Base-by-base conservation (phyloP, 306 rosid species). In the Neltuma alba region DNA sequence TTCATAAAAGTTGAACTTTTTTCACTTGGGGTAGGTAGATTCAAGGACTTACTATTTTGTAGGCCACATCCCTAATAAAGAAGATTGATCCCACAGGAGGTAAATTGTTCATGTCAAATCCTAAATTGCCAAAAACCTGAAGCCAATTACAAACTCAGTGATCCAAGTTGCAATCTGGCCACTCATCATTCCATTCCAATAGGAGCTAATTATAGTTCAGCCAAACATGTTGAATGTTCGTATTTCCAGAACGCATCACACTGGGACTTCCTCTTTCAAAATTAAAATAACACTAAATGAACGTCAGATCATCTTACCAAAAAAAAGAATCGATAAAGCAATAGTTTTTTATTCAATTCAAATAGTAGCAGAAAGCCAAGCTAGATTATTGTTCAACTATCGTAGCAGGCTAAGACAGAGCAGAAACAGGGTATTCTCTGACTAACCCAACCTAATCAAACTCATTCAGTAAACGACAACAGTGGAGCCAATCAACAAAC, bases 401-500 rank as follows among this genome's bases (percentile, higher is more conserved):
- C 18, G 14, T 33, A 9, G 45, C 10, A 41, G 45, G 15, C 7
- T 10, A 58, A 12, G 64, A 58, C 64, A 27, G 36, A 11, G 37
- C 7, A 60, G 37, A 33, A 21, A 72, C 33, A 44, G 2, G 23
- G 70, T 10, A 36, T 20, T 13, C 18, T 0, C 2, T 62, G 36
- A 33, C 33, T 2, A 6, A 18, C 36, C 16, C 37, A 63, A 63
- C 42, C n/a, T 8, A 18, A 34, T 62, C 40, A 31, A 15, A 30
- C 41, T 31, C 11, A 75, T 76, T 47, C 11, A 6, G 47, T 2
- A 21, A 45, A 77, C 0, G 38, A 70, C 40, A 31, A 42, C 4
- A 38, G 45, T 45, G 40, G 67, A 81, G 10, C 33, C 12, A 10
- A 57, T 37, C 12, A 55, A 80, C 85, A 61, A 7, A 94, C 98